Evolutionary conservation across 2,329 filamentous ascomycete genomes (phyloP).

Genomic region (Curvularia hawaiiensis): DNA sequence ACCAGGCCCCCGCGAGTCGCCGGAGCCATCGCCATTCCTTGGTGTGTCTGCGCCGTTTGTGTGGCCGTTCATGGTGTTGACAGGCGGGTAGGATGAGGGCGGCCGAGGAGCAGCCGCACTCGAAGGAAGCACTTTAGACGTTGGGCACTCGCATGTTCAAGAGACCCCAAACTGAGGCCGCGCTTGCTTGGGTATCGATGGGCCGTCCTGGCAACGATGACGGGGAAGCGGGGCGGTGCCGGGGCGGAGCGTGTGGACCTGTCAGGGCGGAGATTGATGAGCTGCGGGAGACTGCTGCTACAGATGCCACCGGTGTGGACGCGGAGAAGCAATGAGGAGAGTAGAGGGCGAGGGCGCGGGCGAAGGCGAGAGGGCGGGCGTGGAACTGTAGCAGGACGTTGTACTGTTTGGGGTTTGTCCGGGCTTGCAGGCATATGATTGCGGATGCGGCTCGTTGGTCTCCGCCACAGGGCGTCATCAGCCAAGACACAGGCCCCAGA

Average conservation of each 20-base stretch:
- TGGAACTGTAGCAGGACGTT: not conserved
- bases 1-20: constrained; percentile 25
- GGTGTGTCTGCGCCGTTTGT: constrained; percentile 33
- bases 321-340: not conserved
- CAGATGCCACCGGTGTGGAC: not conserved
- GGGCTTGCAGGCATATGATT: constrained; percentile 8
- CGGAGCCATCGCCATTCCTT: constrained; percentile 33
- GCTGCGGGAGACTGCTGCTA: constrained; percentile 2
- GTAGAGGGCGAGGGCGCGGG: not conserved
- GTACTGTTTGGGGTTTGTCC: constrained; percentile 6
- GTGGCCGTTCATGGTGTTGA: constrained; percentile 40
- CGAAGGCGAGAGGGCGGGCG: not conserved
- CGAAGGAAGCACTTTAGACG: constrained; percentile 40
- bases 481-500: constrained; percentile 11
- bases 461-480: constrained; percentile 19
- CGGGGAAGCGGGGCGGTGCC: constrained; percentile 15
- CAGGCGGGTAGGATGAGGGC: constrained; percentile 31
- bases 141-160: constrained; percentile 33
- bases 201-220: constrained; percentile 12
- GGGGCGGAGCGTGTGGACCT: constrained; percentile 1
- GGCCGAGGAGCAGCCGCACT: constrained; percentile 48
- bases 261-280: not conserved
- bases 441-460: constrained; percentile 15
- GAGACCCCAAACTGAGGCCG: constrained; percentile 5
- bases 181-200: constrained; percentile 2